Evolutionary conservation across 805 yeast species (phyloP), one percentile per base, ranked within the genome.

Genomic region (Starmerella bombicola): DNA sequence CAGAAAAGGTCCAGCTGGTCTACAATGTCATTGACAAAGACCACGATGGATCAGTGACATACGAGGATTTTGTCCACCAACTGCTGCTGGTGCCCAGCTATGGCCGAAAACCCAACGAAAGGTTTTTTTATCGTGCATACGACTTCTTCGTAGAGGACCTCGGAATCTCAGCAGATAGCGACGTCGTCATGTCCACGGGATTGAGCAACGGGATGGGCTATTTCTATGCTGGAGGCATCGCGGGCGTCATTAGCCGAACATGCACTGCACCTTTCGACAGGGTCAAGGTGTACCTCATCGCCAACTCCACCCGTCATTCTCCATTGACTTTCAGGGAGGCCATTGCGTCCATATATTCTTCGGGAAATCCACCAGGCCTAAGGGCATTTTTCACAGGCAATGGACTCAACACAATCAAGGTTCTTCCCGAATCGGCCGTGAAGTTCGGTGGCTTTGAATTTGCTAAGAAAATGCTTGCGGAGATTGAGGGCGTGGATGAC

Each of bases 261-360:
- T 80, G 91, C 53, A 91, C 98, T 0, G 98, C 97, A 0, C 98
- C 98, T 9, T 82, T 91, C 49, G 98, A 91, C 60, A 72, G 98
- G 57, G 73, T 91, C 18, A 91, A 91, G 58, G 97, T 91, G 12
- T 91, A 82, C 52, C 65, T 91, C 37, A 91, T 91, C 54, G 96
- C 97, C 1, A 73, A 94, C 58, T 38, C 51, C 12, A 45, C 54
- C 8, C 33, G 35, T 3, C 49, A 42, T 13, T 33, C 45, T 8
- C 50, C 43, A 15, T 78, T 93, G 1, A 93, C 94, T 0, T 57
- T 88, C 18, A 62, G 76, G 2, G 78, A 84, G 49, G 97, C 96
- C 3, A 80, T 86, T 0, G 69, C 74, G 37, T 73, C 84, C 0
- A 61, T 91, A 26, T 91, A 86, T 70, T 73, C 72, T 52, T 91